Percentiles rank a stretch among this genome's conserved stretches.
Conservation (phyloP, 2,329 filamentous ascomycete genomes). For the Diaporthe vaccinii region DNA sequence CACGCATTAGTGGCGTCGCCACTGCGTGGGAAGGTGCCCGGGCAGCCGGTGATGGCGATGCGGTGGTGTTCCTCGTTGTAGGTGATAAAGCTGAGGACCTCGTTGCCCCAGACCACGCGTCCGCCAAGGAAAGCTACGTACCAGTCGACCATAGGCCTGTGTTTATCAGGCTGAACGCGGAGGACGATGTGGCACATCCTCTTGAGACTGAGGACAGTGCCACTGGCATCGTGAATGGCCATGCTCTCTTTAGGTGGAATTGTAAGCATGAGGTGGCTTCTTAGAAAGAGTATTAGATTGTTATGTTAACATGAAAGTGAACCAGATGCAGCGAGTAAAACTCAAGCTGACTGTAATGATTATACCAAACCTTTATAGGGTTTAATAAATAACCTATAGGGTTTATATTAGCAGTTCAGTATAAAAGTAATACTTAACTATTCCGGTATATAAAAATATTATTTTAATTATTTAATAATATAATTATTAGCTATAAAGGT, state of each 20-base stretch:
- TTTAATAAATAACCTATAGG: no score
- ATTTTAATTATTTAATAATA: no score
- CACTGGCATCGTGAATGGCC: neutral
- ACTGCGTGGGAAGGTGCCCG: constrained; percentile 41
- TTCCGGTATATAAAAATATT: no score
- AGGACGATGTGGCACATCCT: constrained; percentile 31
- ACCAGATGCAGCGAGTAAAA: neutral
- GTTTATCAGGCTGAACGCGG: constrained; percentile 40
- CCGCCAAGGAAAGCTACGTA: constrained; percentile 55
- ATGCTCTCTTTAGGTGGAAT: neutral
- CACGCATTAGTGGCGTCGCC: constrained; percentile 44
- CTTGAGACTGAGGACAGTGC: neutral
- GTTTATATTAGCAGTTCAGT: no score
- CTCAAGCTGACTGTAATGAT: no score
- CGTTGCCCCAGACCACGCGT: constrained; percentile 45
- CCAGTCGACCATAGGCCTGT: constrained; percentile 51
- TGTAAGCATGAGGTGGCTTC: neutral
- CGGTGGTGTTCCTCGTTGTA: constrained; percentile 65
- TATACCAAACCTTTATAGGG: no score
- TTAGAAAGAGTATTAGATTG: no score
- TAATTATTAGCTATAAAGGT: no score
- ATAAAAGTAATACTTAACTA: no score
- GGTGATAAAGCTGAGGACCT: constrained; percentile 53
- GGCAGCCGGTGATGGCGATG: constrained; percentile 54
- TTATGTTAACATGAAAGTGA: no score